Conservation (phyloP, 331 rosid species). For the Acacia pycnantha region DNA sequence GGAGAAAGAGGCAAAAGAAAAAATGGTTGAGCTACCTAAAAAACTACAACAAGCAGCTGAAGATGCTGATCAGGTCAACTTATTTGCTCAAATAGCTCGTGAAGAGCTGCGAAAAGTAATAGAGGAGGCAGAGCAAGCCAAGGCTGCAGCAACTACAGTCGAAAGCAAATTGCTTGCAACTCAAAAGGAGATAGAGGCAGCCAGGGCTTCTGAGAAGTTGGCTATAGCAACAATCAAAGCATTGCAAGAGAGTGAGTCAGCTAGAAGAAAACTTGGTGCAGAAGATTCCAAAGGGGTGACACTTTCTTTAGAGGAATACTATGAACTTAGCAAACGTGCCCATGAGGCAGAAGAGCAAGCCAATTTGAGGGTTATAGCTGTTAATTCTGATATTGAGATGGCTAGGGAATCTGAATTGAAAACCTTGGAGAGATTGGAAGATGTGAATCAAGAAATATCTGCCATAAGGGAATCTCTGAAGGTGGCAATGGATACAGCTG, state of each 20-base stretch:
- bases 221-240: conserved; percentile 79
- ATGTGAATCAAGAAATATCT: conserved; percentile 63
- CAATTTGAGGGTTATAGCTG: conserved; percentile 54
- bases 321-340: conserved; percentile 77
- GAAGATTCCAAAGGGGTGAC: conserved; percentile 57
- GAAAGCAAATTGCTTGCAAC: conserved; percentile 78
- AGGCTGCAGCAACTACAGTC: conserved; percentile 73
- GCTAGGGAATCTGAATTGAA: conserved; percentile 72
- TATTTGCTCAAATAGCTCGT: conserved; percentile 49
- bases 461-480: conserved; percentile 61
- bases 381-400: conserved; percentile 58
- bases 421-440: conserved; percentile 69
- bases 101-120: conserved; percentile 67
- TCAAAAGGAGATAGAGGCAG: conserved; percentile 88
- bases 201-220: conserved; percentile 76
- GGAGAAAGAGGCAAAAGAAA: conserved; percentile 66
- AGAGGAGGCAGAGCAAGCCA: conserved; percentile 78
- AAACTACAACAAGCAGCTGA: conserved; percentile 66
- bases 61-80: conserved; percentile 72
- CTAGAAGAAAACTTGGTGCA: conserved; percentile 36
- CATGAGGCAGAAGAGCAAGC: conserved; percentile 83
- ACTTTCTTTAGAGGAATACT: conserved; percentile 76
- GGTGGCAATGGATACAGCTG: conserved; percentile 70
- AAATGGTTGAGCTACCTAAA: conserved; percentile 55
- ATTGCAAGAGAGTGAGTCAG: conserved; percentile 70